A percentile compares a stretch with the other conserved stretches of the same genome.
Conservation (phyloP, 176 grass and related monocot species). For the Lolium perenne region DNA sequence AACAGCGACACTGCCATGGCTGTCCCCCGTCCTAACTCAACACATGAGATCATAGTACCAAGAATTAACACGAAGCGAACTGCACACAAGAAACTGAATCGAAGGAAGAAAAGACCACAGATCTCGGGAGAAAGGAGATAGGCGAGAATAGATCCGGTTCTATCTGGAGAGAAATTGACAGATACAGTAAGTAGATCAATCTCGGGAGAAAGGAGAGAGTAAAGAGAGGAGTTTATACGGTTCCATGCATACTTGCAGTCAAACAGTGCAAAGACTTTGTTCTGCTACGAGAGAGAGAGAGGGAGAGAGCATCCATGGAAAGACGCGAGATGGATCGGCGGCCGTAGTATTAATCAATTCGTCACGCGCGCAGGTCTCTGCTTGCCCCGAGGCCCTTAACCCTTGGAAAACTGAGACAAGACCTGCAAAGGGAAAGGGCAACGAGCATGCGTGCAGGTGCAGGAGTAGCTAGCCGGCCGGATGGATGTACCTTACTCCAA, state of each 20-base stretch:
- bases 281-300: background rate
- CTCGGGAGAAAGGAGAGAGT: background rate
- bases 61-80: background rate
- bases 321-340: slow-evolving; percentile 30
- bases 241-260: background rate
- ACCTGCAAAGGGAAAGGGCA: slow-evolving; percentile 36
- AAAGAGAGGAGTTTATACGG: background rate
- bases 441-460: slow-evolving; percentile 12
- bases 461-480: background rate
- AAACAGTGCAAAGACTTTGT: background rate
- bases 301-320: background rate
- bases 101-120: background rate
- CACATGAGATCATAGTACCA: slow-evolving; percentile 49
- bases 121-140: background rate
- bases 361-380: slow-evolving; percentile 26
- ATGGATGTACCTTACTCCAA: slow-evolving; percentile 40
- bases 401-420: slow-evolving; percentile 19
- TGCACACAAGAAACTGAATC: background rate
- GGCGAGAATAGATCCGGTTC: background rate
- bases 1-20: slow-evolving; percentile 29
- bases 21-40: background rate
- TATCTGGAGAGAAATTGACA: background rate
- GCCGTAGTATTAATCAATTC: slow-evolving; percentile 42
- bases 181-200: background rate
- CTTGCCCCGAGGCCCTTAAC: slow-evolving; percentile 16